Conservation (phyloP, 371 early-diverging fungal species). For the Syncephalastrum sp. region DNA sequence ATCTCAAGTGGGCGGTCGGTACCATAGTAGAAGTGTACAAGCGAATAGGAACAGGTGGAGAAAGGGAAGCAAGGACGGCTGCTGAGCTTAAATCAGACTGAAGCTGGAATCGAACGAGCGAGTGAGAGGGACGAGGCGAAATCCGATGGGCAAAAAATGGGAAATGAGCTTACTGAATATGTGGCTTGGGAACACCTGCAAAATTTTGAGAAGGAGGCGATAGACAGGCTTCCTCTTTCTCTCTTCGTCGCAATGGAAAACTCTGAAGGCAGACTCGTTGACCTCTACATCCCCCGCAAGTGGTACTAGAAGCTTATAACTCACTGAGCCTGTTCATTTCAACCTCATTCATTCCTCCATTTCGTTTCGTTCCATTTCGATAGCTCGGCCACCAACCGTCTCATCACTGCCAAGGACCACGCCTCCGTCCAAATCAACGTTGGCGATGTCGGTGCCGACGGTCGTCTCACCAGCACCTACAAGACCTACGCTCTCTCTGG, state of each 20-base stretch:
- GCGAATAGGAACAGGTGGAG: not conserved
- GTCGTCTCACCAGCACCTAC: constrained; percentile 75
- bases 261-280: constrained; percentile 76
- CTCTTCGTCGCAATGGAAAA: constrained; percentile 50
- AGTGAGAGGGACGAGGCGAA: too few species aligned
- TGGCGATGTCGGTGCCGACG: constrained; percentile 90
- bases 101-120: constrained; percentile 1
- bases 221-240: too few species aligned
- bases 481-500: constrained; percentile 94
- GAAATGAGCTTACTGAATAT: too few species aligned
- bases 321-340: constrained; percentile 7
- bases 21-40: not conserved
- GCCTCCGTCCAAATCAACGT: constrained; percentile 98
- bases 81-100: not conserved
- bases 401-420: constrained; percentile 86
- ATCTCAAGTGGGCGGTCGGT: not conserved
- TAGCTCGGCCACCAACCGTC: constrained; percentile 55
- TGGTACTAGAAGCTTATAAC: constrained; percentile 54
- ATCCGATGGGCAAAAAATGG: too few species aligned
- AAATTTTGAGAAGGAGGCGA: too few species aligned
- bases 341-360: constrained; percentile 3
- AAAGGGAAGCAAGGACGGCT: not conserved
- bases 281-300: constrained; percentile 95
- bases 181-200: too few species aligned
- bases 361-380: too few species aligned